Base-by-base conservation (phyloP, 345 rosid genomes). In the Syzygium aromaticum region DNA sequence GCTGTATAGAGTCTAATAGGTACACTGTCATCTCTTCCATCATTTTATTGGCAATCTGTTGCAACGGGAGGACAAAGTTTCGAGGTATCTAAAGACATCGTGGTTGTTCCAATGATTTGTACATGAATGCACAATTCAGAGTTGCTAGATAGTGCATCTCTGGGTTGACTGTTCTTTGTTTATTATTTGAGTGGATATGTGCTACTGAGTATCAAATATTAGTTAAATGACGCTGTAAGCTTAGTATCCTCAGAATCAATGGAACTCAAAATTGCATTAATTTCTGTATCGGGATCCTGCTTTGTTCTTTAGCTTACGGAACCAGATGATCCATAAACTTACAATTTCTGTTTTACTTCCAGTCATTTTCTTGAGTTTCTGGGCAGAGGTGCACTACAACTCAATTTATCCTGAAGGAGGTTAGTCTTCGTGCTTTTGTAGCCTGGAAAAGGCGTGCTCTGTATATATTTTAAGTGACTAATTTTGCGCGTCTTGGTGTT, bases 361-460 rank as follows among this genome's bases (percentile, higher is more conserved):
- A 95, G 99, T 95, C 87, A 93, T 98, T 87, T 96, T 90, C 93
- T 90, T 94, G 92, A 98, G 98, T 91, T 98, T 98, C 88, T 98
- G 99, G 99, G 99, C 98, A 7, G 99, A 95, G 89, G 99, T 98
- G 90, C 99, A 98, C 90, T 96, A 98, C 93, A 98, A 98, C 88
- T 96, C 99, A 15, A 94, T 98, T 13, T 95, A 96, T 90, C 97
- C 98, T 7, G 95, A 91, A 92, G 99, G 93, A 95, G 99, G 99
- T 87, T 54, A 63, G 77, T 40, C 11, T 61, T 64, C 51, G 25
- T 63, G 87, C 67, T 52, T 54, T 46, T 78, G 43, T 28, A 12
- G 15, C 73, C 13, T 51, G 52, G 25, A 13, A 59, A 85, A 57
- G 16, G 54, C 28, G 38, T 9, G 49, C 27, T 73, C 15, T 73